These are phyloP conservation scores for Artemisia tridentata DNA, from an alignment of 129 eudicot genomes.

Conservation along the genomic window DNA sequence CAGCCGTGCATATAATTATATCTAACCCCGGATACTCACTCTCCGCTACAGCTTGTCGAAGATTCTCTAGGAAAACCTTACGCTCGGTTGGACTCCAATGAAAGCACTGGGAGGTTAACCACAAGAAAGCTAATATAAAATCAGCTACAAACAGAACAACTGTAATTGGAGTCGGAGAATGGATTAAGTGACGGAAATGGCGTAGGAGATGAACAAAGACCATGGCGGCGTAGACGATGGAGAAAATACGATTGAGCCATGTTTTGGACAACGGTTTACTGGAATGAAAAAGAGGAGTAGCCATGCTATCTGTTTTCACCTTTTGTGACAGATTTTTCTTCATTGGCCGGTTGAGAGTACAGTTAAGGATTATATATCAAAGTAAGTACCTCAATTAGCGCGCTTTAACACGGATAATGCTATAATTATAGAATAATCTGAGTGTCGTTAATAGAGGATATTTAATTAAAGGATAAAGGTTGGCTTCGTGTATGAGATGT, in stretches of 20 bases:
- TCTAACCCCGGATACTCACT: slow-evolving; percentile 59
- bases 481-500: too few species aligned
- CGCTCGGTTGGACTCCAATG: slow-evolving; percentile 56
- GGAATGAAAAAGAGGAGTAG: slow-evolving; percentile 9
- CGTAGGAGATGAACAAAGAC: slow-evolving; percentile 3
- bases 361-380: too few species aligned
- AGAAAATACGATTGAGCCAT: slow-evolving; percentile 48
- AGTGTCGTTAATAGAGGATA: too few species aligned
- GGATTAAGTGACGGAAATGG: slow-evolving; percentile 33
- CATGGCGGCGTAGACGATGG: slow-evolving; percentile 28
- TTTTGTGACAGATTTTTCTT: too few species aligned
- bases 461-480: too few species aligned
- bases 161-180: slow-evolving; percentile 37
- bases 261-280: slow-evolving; percentile 18
- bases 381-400: too few species aligned
- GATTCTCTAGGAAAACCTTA: slow-evolving; percentile 50
- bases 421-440: too few species aligned
- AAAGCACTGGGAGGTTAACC: slow-evolving; percentile 60
- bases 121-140: slow-evolving; percentile 49
- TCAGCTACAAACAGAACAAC: slow-evolving; percentile 45
- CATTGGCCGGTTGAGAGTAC: too few species aligned
- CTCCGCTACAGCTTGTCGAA: slow-evolving; percentile 17
- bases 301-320: not conserved
- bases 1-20: slow-evolving; percentile 81
- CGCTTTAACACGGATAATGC: too few species aligned